Evolutionary conservation across 257 asterid species (phyloP).

Genomic region (Knoxia roxburghii): DNA sequence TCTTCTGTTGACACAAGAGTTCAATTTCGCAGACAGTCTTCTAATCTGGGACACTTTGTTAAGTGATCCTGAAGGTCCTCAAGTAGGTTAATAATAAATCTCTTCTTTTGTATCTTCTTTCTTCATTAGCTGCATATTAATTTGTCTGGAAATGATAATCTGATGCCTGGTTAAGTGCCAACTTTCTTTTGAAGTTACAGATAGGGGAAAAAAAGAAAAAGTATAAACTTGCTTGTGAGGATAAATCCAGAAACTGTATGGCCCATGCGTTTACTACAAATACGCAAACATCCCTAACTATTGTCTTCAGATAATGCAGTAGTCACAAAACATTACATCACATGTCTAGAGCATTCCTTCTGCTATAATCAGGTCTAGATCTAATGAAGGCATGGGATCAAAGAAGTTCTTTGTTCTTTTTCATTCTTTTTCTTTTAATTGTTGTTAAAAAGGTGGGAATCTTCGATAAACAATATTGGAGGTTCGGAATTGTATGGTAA

Average conservation of each 20-base stretch:
- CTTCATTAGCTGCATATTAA: background rate
- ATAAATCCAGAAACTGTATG: background rate
- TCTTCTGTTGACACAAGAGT: conserved; percentile 91
- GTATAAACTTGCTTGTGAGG: background rate
- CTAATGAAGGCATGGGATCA: too few relatives aligned
- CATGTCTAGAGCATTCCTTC: background rate
- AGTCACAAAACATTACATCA: background rate
- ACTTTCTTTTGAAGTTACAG: background rate
- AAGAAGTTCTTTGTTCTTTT: too few relatives aligned
- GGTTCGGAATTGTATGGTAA: too few relatives aligned
- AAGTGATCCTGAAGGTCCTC: conserved; percentile 98
- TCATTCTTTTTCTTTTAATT: too few relatives aligned
- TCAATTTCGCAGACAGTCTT: conserved; percentile 70
- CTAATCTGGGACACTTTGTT: conserved; percentile 89
- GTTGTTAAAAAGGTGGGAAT: too few relatives aligned
- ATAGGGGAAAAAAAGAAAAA: background rate
- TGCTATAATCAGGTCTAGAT: too few relatives aligned
- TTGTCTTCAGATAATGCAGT: background rate
- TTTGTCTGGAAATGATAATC: background rate
- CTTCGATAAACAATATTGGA: too few relatives aligned
- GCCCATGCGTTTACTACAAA: background rate
- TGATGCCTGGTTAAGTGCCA: background rate
- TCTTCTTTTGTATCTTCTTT: conserved; percentile 9
- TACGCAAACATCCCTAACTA: background rate
- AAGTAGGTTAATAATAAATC: conserved; percentile 44